Base-by-base conservation (phyloP, 176 grass and related monocot species). In the Cenchrus fungigraminus region DNA sequence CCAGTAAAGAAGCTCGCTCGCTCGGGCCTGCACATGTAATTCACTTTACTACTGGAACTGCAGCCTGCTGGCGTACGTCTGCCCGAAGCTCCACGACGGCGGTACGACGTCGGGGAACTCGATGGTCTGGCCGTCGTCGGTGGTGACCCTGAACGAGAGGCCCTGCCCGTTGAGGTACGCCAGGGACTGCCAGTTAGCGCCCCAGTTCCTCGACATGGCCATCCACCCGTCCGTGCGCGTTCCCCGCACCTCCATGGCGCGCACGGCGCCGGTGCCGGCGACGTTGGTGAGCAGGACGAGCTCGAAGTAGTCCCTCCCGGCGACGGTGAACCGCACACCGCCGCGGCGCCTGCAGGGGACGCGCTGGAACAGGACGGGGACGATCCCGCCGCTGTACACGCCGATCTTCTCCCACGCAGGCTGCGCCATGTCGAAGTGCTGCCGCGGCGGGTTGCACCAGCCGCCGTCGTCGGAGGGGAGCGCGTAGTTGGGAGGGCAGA, bases 121-220 rank as follows among this genome's bases (percentile, higher is more conserved):
- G 65, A 90, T 50, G 53, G 79, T 73, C 84, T 86, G 79, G 0
- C 31, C 64, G 19, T 81, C 79, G 7, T 81, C 64, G 17, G 79
- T 42, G 50, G 79, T 81, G 31, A 81, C 64, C 6, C 79, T 6
- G 50, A 81, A 81, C 46, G 64, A 81, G 53, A 76, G 74, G 17
- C 54, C 74, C 64, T 88, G 80, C 22, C 80, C 82, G 50, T 79
- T 84, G 69, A 76, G 74, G 54, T 76, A 83, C 76, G 61, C 80
- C 64, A 90, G 87, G 43, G 89, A 91, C 73, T 97, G 94, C 94
- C 94, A 97, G 71, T 97, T 97, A 9, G 86, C 86, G 32, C 94
- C 89, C 94, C 89, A 97, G 73, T 94, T 97, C 44, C 87, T 66
- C 0, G 86, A 92, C 94, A 97, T 92, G 29, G 88, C 6, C 82